Percentiles rank a stretch among this genome's conserved stretches.
Conservation (phyloP, 1,139 yeast genomes). For the Geotrichum restrictum region DNA sequence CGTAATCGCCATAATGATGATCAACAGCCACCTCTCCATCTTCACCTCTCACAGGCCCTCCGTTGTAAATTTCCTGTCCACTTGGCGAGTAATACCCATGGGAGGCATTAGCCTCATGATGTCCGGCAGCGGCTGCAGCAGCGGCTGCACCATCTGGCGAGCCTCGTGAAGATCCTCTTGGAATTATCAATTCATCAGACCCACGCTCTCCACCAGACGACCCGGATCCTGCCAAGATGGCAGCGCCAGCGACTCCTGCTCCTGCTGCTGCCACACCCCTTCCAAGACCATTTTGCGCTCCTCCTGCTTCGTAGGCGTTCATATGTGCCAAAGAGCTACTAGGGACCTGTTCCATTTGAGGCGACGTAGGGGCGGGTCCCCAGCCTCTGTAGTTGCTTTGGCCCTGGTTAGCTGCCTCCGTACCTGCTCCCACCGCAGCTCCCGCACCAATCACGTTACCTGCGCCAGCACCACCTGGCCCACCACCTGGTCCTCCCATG, state of each 20-base stretch:
- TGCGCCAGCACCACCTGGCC: slow-evolving; percentile 6
- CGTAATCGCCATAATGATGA: neutral
- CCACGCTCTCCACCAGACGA: slow-evolving; percentile 3
- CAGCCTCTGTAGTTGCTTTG: slow-evolving; percentile 21
- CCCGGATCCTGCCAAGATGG: slow-evolving; percentile 10
- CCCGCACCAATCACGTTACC: neutral
- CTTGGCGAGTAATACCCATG: slow-evolving; percentile 4
- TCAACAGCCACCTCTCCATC: neutral
- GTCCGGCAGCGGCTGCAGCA: neutral
- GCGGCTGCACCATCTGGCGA: neutral
- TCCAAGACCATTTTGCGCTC: neutral
- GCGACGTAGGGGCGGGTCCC: slow-evolving; percentile 22
- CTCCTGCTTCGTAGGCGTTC: neutral
- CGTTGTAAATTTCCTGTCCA: neutral
- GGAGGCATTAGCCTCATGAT: neutral
- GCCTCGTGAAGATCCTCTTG: neutral
- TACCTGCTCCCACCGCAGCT: slow-evolving; percentile 3
- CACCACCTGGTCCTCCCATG: neutral
- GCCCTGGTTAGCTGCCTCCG: neutral
- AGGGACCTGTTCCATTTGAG: slow-evolving; percentile 19
- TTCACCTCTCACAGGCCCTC: neutral
- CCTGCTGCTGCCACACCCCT: slow-evolving; percentile 1
- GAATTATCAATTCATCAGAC: slow-evolving; percentile 6
- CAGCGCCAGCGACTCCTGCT: slow-evolving; percentile 1
- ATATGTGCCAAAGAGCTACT: neutral